A percentile compares a stretch with the other conserved stretches of the same genome.
Conservation (phyloP, 1,284 basidiomycete genomes). For the Fomitopsis palustris region DNA sequence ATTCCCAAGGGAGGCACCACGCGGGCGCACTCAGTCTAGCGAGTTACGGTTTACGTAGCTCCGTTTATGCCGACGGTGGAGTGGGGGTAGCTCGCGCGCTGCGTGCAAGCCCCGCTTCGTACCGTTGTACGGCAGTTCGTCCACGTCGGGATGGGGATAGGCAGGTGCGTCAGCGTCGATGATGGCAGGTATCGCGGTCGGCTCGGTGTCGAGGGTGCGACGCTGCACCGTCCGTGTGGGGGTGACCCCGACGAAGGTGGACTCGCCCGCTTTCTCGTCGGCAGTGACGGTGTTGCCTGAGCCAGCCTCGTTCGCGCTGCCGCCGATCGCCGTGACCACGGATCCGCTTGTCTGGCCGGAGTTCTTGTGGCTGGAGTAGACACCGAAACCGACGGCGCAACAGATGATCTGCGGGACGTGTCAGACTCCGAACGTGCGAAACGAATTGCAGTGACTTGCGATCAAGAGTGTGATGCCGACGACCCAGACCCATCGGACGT, state of each 20-base stretch:
- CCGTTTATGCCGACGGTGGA: conserved; percentile 11
- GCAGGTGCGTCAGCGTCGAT: not conserved
- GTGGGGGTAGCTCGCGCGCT: conserved; percentile 10
- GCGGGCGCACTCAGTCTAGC: conserved; percentile 12
- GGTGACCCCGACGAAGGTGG: conserved; percentile 29
- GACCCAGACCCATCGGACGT: conserved; percentile 69
- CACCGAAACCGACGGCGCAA: conserved; percentile 54
- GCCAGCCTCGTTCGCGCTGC: conserved; percentile 50
- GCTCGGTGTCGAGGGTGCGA: conserved; percentile 16
- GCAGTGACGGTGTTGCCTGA: conserved; percentile 16
- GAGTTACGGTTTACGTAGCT: conserved; percentile 18
- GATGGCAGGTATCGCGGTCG: conserved; percentile 10
- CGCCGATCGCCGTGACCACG: conserved; percentile 61
- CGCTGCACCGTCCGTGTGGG: conserved; percentile 49
- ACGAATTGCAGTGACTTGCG: conserved; percentile 29
- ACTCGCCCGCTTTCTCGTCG: conserved; percentile 9
- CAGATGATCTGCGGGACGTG: conserved; percentile 38
- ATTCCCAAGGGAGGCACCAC: conserved; percentile 17
- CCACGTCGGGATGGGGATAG: not conserved
- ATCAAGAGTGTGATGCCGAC: conserved; percentile 56
- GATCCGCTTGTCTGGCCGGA: conserved; percentile 35
- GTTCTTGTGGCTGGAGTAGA: conserved; percentile 50
- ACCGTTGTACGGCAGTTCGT: not conserved
- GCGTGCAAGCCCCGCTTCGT: conserved; percentile 8
- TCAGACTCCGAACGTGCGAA: not conserved